Percentiles rank a stretch among this genome's conserved stretches.
phyloP scores from a whole-genome alignment of 768 basidiomycete species.

The Kwoniella sp. region DNA sequence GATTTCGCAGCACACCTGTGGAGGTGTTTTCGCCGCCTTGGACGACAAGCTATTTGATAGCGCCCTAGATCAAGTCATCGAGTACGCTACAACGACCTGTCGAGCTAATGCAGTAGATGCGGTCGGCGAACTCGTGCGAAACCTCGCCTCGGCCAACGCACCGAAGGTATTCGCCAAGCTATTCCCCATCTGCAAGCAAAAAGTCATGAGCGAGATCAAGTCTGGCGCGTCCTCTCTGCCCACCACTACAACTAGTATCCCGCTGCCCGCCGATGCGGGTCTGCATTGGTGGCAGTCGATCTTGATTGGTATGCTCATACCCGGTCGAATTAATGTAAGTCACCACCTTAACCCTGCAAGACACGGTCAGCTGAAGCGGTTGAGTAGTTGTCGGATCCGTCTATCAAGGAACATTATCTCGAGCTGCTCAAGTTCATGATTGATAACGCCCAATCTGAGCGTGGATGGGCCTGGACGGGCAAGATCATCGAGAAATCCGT shows the following conservation, averaged over 20 bases:
- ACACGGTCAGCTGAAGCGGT: neutral
- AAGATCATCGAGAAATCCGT: conserved; percentile 73
- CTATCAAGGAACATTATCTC: conserved; percentile 28
- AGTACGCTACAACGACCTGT: conserved; percentile 85
- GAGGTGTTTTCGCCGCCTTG: conserved; percentile 63
- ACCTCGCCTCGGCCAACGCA: conserved; percentile 76
- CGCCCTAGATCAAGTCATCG: conserved; percentile 76
- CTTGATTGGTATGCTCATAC: conserved; percentile 39
- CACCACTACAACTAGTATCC: conserved; percentile 60
- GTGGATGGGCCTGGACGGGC: conserved; percentile 78
- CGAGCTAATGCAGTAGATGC: conserved; percentile 89
- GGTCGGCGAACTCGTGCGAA: conserved; percentile 82
- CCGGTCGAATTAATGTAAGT: conserved; percentile 35
- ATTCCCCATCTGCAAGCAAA: conserved; percentile 71
- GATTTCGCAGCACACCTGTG: conserved; percentile 45
- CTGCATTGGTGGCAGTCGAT: conserved; percentile 69
- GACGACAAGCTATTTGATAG: conserved; percentile 75
- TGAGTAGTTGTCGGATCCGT: conserved; percentile 31
- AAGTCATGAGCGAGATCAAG: conserved; percentile 81
- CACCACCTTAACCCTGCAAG: neutral
- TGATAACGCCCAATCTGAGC: conserved; percentile 73
- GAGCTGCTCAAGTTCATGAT: conserved; percentile 66
- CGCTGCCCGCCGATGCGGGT: conserved; percentile 72
- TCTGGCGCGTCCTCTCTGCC: conserved; percentile 71
- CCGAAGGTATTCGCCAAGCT: conserved; percentile 76